Conservation (phyloP, 768 basidiomycete species). For the Lactifluus echinatus region DNA sequence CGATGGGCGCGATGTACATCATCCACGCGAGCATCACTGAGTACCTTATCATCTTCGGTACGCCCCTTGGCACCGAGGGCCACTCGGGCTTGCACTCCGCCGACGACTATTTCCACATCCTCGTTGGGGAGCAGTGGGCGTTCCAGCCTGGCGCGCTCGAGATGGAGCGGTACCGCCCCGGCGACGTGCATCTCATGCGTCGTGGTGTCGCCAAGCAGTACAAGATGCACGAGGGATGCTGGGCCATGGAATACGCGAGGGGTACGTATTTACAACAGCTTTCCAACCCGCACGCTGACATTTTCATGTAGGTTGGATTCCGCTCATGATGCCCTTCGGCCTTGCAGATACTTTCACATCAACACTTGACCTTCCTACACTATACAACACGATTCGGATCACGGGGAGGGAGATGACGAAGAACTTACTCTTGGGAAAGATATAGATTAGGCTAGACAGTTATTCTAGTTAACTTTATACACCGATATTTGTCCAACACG, state of each 20-base stretch:
- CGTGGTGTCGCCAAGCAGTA: slow-evolving; percentile 90
- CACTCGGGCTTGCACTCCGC: slow-evolving; percentile 91
- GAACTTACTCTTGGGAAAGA: slow-evolving; percentile 82
- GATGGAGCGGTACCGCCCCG: slow-evolving; percentile 79
- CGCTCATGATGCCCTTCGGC: slow-evolving; percentile 92
- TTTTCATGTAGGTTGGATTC: slow-evolving; percentile 80
- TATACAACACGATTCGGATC: slow-evolving; percentile 69
- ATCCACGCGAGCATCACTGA: slow-evolving; percentile 96
- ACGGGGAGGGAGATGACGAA: slow-evolving; percentile 76
- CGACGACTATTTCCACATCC: slow-evolving; percentile 97
- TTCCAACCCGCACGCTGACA: not conserved
- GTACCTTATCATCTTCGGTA: slow-evolving; percentile 94
- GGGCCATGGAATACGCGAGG: slow-evolving; percentile 89
- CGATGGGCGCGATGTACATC: slow-evolving; percentile 97
- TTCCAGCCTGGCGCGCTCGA: slow-evolving; percentile 73
- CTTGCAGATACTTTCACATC: slow-evolving; percentile 79
- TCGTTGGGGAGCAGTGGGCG: slow-evolving; percentile 92
- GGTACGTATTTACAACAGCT: slow-evolving; percentile 41
- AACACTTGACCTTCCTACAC: slow-evolving; percentile 77
- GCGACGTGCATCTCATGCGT: slow-evolving; percentile 76
- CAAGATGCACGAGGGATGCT: slow-evolving; percentile 95
- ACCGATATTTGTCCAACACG: not conserved
- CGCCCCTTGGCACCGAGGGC: slow-evolving; percentile 94
- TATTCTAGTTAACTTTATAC: not conserved
- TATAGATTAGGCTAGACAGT: slow-evolving; percentile 35